Conservation (phyloP, 2,329 filamentous ascomycete genomes). For the Fusarium vanettenii region DNA sequence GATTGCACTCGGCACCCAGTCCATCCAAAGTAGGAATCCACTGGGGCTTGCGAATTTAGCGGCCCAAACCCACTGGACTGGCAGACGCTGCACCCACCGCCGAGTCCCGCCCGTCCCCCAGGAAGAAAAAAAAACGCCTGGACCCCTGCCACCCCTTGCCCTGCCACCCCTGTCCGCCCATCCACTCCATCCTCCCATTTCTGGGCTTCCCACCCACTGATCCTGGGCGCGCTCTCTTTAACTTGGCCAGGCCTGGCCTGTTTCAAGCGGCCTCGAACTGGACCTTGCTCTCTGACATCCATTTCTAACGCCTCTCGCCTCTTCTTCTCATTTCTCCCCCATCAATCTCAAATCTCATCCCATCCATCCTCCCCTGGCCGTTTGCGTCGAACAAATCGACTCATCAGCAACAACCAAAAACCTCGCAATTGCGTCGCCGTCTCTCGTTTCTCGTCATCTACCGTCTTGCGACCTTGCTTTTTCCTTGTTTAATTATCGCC, state of each 20-base stretch:
- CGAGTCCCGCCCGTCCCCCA: constrained; percentile 10
- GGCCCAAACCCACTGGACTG: constrained; percentile 8
- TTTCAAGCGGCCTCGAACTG: constrained; percentile 29
- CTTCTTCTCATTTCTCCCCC: constrained; percentile 35
- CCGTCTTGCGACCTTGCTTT: constrained; percentile 20
- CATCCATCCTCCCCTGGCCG: constrained; percentile 17
- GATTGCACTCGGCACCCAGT: constrained; percentile 12
- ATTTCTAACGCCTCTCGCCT: constrained; percentile 32
- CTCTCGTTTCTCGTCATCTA: constrained; percentile 28
- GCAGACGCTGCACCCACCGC: not conserved
- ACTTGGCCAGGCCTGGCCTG: constrained; percentile 26
- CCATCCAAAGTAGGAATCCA: not conserved
- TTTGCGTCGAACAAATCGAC: constrained; percentile 25
- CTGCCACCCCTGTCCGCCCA: constrained; percentile 25
- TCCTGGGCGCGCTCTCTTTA: constrained; percentile 13
- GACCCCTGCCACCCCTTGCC: constrained; percentile 17
- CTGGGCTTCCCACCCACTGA: constrained; percentile 1
- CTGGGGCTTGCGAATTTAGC: constrained; percentile 13
- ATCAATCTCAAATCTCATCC: constrained; percentile 21
- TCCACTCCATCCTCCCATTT: not conserved
- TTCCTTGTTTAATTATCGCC: constrained; percentile 19
- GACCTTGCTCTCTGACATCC: constrained; percentile 28
- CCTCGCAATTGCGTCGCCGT: constrained; percentile 26
- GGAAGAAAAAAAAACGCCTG: constrained; percentile 28
- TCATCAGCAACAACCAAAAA: constrained; percentile 8